These are phyloP conservation scores for Calonectria pseudoreteaudii DNA, from an alignment of 2,329 filamentous ascomycete species.

Conservation along the genomic window DNA sequence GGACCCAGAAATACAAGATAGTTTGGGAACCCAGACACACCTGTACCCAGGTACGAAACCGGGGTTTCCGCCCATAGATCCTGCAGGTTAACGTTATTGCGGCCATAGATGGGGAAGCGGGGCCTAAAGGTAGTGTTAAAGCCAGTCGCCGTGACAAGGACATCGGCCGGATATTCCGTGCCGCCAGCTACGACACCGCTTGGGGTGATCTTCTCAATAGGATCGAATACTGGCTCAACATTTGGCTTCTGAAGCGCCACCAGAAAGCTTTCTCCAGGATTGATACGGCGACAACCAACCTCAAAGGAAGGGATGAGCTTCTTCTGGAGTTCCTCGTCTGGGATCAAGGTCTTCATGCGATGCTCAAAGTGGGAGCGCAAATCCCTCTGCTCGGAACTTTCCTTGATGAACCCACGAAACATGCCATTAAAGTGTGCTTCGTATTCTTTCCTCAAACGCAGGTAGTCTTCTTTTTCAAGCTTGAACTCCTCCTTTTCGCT, in stretches of 20 bases:
- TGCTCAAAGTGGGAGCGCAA: conserved; percentile 25
- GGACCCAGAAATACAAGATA: conserved; percentile 47
- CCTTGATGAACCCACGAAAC: conserved; percentile 54
- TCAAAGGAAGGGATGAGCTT: conserved; percentile 38
- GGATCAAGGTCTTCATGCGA: conserved; percentile 30
- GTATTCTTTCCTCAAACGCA: conserved; percentile 47
- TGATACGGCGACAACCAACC: conserved; percentile 40
- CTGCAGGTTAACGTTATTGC: conserved; percentile 29
- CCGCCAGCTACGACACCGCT: conserved; percentile 41
- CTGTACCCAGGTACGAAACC: conserved; percentile 48
- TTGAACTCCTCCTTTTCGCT: conserved; percentile 25
- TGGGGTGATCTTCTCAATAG: conserved; percentile 41
- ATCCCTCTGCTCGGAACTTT: conserved; percentile 32
- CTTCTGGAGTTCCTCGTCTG: conserved; percentile 25
- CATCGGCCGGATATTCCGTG: conserved; percentile 28
- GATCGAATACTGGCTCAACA: conserved; percentile 50
- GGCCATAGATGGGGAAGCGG: conserved; percentile 39
- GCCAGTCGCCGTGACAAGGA: conserved; percentile 36
- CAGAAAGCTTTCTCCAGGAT: conserved; percentile 55
- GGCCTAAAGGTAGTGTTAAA: conserved; percentile 39
- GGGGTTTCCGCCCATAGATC: conserved; percentile 36
- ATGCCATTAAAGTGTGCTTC: conserved; percentile 54
- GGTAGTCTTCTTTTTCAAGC: conserved; percentile 15
- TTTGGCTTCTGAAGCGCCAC: conserved; percentile 54
- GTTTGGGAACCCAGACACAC: conserved; percentile 42